Base-by-base conservation (phyloP, 2,329 filamentous ascomycete genomes). In the Fusarium tanahbumbuense region DNA sequence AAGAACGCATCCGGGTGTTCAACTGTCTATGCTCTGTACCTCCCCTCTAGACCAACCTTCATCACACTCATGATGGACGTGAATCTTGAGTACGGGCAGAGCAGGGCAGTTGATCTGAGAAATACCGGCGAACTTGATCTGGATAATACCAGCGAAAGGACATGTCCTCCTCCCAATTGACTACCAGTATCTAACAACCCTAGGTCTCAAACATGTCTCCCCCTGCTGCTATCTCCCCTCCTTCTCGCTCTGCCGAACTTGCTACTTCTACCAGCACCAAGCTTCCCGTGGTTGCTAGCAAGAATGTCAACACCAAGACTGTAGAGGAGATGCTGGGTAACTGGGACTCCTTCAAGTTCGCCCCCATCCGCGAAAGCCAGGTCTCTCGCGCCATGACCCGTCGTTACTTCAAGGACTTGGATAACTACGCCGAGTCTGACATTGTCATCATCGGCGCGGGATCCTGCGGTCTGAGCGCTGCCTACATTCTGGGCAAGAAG, bases 371-470 rank as follows among this genome's bases (percentile, higher is more conserved):
- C 73, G 94, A 97, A 87, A 93, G 89, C 72, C 93, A 97, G 83
- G 94, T 97, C 79, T 95, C 93, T 53, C 93, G 94, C 69, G 93
- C 94, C 79, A 97, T 97, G 94, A 95, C 93, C 56, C 88, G 92
- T 55, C 93, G 94, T 79, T 98, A 97, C 90, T 97, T 97, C 81
- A 83, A 89, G 76, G 94, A 98, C 83, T 85, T 98, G 57, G 93
- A 97, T 85, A 88, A 83, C 66, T 96, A 97, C 78, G 93, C 94
- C 80, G 94, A 97, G 84, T 93, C 92, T 49, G 94, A 97, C 86
- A 91, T 97, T 77, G 94, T 97, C 84, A 97, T 97, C 78, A 87
- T 97, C 71, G 94, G 94, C 63, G 94, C 94, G 32, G 94, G 94
- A 50, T 95, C 92, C 30, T 97, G 94, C 78, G 94, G 94, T 73